Conservation (phyloP, 1,284 basidiomycete species). For the Puccinia novopanici region DNA sequence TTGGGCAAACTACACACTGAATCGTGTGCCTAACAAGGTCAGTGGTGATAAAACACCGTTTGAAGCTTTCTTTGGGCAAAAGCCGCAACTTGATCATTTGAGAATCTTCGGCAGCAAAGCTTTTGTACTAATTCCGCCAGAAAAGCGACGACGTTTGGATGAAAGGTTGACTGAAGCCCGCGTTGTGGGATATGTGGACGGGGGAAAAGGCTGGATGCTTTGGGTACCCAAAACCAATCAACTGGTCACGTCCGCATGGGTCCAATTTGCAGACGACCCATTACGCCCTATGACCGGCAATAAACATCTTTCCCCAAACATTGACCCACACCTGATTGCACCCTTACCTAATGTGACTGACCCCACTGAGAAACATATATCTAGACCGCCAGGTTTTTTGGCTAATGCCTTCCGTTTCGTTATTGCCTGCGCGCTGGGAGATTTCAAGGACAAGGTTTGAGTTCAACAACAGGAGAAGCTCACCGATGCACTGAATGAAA, state of each 20-base stretch:
- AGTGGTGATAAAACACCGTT: not conserved
- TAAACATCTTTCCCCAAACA: too few relatives aligned
- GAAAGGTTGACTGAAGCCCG: not conserved
- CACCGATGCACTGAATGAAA: not conserved
- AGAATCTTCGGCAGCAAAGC: too few relatives aligned
- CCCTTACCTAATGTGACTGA: too few relatives aligned
- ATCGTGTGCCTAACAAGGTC: not conserved
- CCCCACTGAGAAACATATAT: too few relatives aligned
- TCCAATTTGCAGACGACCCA: not conserved
- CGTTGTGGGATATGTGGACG: not conserved
- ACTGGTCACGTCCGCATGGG: too few relatives aligned
- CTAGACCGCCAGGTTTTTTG: too few relatives aligned
- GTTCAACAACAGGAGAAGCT: not conserved
- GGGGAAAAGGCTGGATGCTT: too few relatives aligned
- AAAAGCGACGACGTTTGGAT: constrained; percentile 1
- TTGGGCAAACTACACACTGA: too few relatives aligned
- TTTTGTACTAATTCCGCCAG: not conserved
- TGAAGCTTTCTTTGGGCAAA: not conserved
- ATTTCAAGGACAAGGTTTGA: not conserved
- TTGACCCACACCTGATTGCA: too few relatives aligned
- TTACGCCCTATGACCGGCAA: not conserved
- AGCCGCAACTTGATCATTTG: not conserved
- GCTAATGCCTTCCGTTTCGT: too few relatives aligned
- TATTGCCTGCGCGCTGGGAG: too few relatives aligned
- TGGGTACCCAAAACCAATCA: not conserved